Evolutionary conservation across 2,329 filamentous ascomycete species (phyloP), one percentile per base, ranked within the genome.

Genomic region (Trichoderma harzianum): DNA sequence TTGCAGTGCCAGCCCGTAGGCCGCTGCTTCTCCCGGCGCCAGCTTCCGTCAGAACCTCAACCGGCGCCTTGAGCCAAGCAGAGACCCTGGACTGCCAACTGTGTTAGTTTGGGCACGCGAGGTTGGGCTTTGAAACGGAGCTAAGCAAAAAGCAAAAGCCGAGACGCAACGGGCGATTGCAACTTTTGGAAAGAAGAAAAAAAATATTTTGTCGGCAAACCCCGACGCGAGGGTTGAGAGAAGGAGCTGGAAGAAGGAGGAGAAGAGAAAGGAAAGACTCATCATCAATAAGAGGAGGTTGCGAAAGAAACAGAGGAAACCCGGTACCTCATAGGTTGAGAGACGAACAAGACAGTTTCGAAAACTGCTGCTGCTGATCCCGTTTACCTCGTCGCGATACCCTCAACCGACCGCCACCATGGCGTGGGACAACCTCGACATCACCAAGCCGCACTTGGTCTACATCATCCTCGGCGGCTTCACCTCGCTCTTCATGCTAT

Each of bases 381-480:
- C 51, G 10, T 24, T 43, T 14, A 11, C 28, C 51, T 28, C 57
- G 53, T 65, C 43, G 57, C 61, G 32, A 47, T 24, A 21, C 26
- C 51, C 14, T 32, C 21, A 26, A 26, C 18, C 30, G 28, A 16
- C 51, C 63, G 67, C 68, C 76, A 75, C 60, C 36, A 94, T 94
- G 92, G 91, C 90, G 74, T 95, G 92, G 92, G 88, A 91, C 62
- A 92, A 95, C 76, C 87, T 95, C 68, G 90, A 91, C 73, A 91
- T 98, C 84, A 98, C 97, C 83, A 93, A 92, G 86, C 93, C 96
- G 78, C 96, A 99, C 86, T 83, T 98, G 93, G 96, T 97, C 75
- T 99, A 99, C 83, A 94, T 98, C 83, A 98, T 99, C 83, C 86
- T 99, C 71, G 96, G 96, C 78, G 96, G 95, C 81, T 99, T 99